Evolutionary conservation across 1,139 yeast species (phyloP).

Genomic region (Yamadazyma sp.): DNA sequence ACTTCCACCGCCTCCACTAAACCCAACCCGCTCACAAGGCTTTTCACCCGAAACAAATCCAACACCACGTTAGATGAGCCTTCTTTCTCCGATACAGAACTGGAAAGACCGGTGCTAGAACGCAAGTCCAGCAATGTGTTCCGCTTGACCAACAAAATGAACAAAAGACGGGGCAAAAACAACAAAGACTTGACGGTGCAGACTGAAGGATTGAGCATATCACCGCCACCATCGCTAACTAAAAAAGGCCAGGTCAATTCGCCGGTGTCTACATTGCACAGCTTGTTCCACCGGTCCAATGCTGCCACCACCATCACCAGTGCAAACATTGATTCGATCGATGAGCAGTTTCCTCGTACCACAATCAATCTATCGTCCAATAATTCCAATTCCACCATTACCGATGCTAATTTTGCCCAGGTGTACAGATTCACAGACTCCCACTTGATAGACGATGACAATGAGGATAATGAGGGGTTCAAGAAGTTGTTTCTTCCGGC

Average conservation of each 20-base stretch:
- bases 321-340: conserved; percentile 16
- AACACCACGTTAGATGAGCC: conserved; percentile 18
- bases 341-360: conserved; percentile 19
- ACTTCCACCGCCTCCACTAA: conserved; percentile 11
- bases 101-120: conserved; percentile 7
- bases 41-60: conserved; percentile 38
- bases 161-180: conserved; percentile 16
- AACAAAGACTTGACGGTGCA: conserved; percentile 18
- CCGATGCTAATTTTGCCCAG: conserved; percentile 35
- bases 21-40: conserved; percentile 25
- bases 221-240: conserved; percentile 18
- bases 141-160: conserved; percentile 11
- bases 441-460: conserved; percentile 29
- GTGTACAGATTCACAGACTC: conserved; percentile 43
- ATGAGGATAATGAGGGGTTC: conserved; percentile 33
- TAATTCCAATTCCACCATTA: conserved; percentile 41
- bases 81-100: conserved; percentile 7
- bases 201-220: conserved; percentile 17
- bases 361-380: conserved; percentile 39
- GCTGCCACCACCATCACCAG: conserved; percentile 8
- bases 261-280: conserved; percentile 38
- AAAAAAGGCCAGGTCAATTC: conserved; percentile 31
- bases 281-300: conserved; percentile 34
- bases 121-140: conserved; percentile 15
- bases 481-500: conserved; percentile 40